Percentiles rank a stretch among this genome's conserved stretches.
phyloP scores from a whole-genome alignment of 2,329 filamentous ascomycete genomes.

The Diaporthe sp. region DNA sequence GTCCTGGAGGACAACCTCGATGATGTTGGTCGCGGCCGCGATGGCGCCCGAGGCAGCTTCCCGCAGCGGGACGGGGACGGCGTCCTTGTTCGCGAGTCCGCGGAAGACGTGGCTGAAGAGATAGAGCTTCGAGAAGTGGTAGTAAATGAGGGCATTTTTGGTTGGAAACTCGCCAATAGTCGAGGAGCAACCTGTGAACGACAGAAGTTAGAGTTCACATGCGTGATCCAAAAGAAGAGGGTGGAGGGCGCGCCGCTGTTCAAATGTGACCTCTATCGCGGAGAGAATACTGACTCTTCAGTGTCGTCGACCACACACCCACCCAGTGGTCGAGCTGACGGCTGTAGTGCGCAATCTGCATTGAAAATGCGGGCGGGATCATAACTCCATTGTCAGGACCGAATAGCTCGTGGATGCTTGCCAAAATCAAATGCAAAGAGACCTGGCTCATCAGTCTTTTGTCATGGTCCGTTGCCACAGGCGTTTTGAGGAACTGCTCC shows the following conservation, averaged over 20 bases:
- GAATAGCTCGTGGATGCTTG: slow-evolving; percentile 66
- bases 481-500: slow-evolving; percentile 66
- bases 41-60: slow-evolving; percentile 39
- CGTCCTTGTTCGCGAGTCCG: slow-evolving; percentile 39
- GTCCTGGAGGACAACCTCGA: slow-evolving; percentile 53
- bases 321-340: slow-evolving; percentile 54
- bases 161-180: slow-evolving; percentile 48
- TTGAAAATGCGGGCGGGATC: slow-evolving; percentile 62
- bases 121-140: slow-evolving; percentile 49
- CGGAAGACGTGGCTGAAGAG: slow-evolving; percentile 49
- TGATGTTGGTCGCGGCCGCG: slow-evolving; percentile 51
- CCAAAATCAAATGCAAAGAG: slow-evolving; percentile 68
- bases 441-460: slow-evolving; percentile 70
- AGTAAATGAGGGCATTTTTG: slow-evolving; percentile 49
- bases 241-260: neutral
- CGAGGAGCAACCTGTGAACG: neutral
- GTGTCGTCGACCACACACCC: slow-evolving; percentile 48
- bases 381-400: slow-evolving; percentile 66
- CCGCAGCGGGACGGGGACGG: slow-evolving; percentile 34
- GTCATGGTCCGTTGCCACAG: slow-evolving; percentile 65
- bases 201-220: neutral
- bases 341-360: slow-evolving; percentile 55
- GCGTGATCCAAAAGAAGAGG: neutral
- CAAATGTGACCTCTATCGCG: slow-evolving; percentile 36
- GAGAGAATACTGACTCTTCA: slow-evolving; percentile 45